Percentiles rank a stretch among this genome's conserved stretches.
Evolutionary conservation across 2,329 filamentous ascomycete species (phyloP).

Genomic region (Colletotrichum sp.): DNA sequence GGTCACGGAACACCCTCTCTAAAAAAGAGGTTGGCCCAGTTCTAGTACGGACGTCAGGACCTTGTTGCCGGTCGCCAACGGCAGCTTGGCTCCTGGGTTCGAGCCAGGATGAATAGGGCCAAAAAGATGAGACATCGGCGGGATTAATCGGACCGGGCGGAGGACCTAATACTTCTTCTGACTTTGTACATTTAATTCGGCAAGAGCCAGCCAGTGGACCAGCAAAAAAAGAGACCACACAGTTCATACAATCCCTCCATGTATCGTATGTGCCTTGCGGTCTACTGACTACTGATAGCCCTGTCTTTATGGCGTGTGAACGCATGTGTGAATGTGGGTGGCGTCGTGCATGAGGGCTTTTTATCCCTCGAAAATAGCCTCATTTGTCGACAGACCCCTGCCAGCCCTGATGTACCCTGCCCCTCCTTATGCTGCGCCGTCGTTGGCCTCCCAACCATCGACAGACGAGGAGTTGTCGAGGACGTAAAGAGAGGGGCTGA

Average conservation of each 20-base stretch:
- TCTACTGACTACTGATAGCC: neutral
- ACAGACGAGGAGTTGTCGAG: neutral
- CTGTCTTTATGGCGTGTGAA: neutral
- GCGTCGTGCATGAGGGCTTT: neutral
- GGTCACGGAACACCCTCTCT: neutral
- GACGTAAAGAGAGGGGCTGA: neutral
- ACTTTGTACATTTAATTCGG: slow-evolving; percentile 21
- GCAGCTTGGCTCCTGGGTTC: neutral
- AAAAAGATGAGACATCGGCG: neutral
- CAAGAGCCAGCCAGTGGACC: slow-evolving; percentile 3
- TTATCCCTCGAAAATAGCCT: neutral
- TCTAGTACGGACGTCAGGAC: neutral
- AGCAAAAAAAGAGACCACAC: neutral
- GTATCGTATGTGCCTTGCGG: neutral
- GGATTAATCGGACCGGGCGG: neutral
- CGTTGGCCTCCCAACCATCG: neutral
- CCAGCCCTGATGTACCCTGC: neutral
- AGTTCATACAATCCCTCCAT: neutral
- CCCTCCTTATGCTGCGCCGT: neutral
- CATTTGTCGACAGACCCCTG: neutral
- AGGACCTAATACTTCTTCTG: neutral
- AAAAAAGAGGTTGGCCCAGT: neutral
- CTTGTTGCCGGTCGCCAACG: slow-evolving; percentile 19
- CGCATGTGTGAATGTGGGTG: neutral
- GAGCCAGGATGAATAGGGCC: neutral